Evolutionary conservation across 1,284 basidiomycete species (phyloP), one percentile per base, ranked within the genome.

Genomic region (Pholiota adiposa): DNA sequence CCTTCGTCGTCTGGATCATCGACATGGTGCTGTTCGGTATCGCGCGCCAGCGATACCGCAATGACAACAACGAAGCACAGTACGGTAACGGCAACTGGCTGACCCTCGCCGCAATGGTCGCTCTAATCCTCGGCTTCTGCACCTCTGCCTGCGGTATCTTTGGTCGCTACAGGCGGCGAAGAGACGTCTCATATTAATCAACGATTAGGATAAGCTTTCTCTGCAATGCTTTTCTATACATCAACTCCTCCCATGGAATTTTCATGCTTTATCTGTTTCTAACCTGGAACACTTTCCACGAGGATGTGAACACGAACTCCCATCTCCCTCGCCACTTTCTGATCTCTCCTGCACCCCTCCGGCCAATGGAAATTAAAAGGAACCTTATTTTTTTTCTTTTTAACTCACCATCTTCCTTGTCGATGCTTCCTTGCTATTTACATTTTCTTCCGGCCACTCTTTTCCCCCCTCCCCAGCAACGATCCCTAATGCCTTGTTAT

Each of bases 1-100:
- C 86, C 3, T 78, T 93, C 55, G 75, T 92, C 65, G 86, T 79
- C 3, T 93, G 87, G 76, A 76, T 92, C 48, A 79, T 94, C 70
- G 90, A 92, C 75, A 89, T 93, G 85, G 85, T 86, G 27, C 82
- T 95, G 56, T 95, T 90, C 75, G 87, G 87, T 57, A 82, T 91
- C 59, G 85, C 85, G 23, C 85, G 86, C 63, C 73, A 83, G 67
- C 80, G 83, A 54, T 81, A 90, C 68, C 76, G 80, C 55, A 74
- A 83, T 60, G 77, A 79, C 18, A 85, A 83, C 29, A 72, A 77
- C 57, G 33, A 66, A 25, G 87, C 90, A 3, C 78, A 84, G 69
- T 89, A 83, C 69, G 88, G 86, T n/a, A 89, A 89, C 67, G 89
- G 87, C n/a, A 84, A 84, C 65, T 92, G 88, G 92, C 68, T 94